These are phyloP conservation scores for Zanthoxylum bungeanum DNA, from an alignment of 345 rosid species.

Conservation along the genomic window DNA sequence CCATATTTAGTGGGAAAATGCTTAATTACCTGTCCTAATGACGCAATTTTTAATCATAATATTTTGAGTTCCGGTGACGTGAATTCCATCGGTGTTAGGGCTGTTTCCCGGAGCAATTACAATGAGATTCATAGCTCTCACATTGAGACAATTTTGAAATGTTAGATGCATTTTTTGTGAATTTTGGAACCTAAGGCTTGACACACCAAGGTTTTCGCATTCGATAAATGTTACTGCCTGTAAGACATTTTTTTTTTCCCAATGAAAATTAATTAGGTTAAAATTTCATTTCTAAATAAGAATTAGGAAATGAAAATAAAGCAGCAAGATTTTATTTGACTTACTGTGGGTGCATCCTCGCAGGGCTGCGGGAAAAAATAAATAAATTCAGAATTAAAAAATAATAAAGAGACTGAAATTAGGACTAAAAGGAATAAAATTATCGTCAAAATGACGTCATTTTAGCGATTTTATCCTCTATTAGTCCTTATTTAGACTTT, in stretches of 20 bases:
- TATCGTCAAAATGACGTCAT: too few species aligned
- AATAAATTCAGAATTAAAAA: constrained; percentile 1
- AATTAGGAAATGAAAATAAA: too few species aligned
- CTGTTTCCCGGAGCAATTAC: constrained; percentile 68
- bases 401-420: not conserved
- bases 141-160: constrained; percentile 55
- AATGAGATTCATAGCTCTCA: constrained; percentile 43
- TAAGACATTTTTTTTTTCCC: not conserved
- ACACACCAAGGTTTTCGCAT: constrained; percentile 57
- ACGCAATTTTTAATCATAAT: constrained; percentile 51
- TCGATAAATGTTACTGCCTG: constrained; percentile 75
- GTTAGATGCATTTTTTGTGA: constrained; percentile 81
- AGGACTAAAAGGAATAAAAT: too few species aligned
- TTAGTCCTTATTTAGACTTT: too few species aligned
- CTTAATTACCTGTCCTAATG: constrained; percentile 64
- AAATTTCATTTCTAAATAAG: too few species aligned
- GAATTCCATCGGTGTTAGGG: constrained; percentile 95
- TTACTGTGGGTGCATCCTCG: constrained; percentile 77
- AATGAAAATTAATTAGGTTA: not conserved
- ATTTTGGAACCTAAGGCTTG: constrained; percentile 55
- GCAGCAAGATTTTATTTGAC: constrained; percentile 15
- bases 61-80: constrained; percentile 60
- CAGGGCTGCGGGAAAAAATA: constrained; percentile 64
- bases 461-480: too few species aligned
- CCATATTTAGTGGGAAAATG: too few species aligned